Evolutionary conservation across 495 filamentous ascomycete species (phyloP), one percentile per base, ranked within the genome.

Genomic region (Aspergillus homomorphus): DNA sequence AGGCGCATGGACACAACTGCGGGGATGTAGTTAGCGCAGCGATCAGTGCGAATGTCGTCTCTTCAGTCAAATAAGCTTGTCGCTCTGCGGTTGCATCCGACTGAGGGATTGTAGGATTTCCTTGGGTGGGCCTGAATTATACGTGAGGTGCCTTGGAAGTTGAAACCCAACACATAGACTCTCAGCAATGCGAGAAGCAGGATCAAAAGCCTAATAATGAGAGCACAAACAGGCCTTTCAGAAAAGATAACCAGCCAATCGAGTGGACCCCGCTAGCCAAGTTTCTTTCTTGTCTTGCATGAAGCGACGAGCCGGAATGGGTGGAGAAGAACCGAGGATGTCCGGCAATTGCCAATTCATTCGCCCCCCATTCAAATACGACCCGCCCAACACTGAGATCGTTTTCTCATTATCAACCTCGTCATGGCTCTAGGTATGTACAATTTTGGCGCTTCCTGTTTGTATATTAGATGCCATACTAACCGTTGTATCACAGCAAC

Each of bases 401-500:
- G 15, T 6, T 23, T 19, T 26, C 14, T 51, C 24, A 23, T 30
- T 8, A 22, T 15, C 48, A 50, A 22, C 45, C 21, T 28, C 22
- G 30, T 28, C 48, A 51, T 51, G 48, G 48, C 48, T 4, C 30
- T 51, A 51, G 48, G 48, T 51, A 12, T 23, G 45, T 22, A 15
- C 16, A 18, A 24, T 18, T 48, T 4, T 23, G 7, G 18, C 23
- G 12, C 45, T 19, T 45, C 45, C 3, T 2, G 3, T 22, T 15
- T 3, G 7, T 10, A 4, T 14, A 48, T 3, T 12, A 26, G 8
- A 23, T 16, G 15, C 2, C 46, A 50, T 49, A 28, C 46, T 50
- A n/a, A 50, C 22, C 4, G 5, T 16, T 38, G 10, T 38, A n/a
- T 14, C 19, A 14, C 82, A 53, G 77, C 76, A 43, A 68, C 80